Conservation (phyloP, 257 asterid genomes). For the Penstemon barbatus region DNA sequence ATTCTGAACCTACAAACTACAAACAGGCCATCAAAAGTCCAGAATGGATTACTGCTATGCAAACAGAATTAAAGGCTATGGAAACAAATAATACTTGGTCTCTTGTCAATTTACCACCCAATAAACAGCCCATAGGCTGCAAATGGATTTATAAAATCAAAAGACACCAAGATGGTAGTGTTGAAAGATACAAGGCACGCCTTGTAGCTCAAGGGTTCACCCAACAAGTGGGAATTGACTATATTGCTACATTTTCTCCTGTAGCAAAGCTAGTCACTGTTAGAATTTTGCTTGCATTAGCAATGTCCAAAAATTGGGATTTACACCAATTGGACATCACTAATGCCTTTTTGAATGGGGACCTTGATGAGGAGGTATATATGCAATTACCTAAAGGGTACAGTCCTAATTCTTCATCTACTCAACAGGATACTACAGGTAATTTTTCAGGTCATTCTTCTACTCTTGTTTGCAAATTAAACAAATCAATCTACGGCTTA, state of each 20-base stretch:
- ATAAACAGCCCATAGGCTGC: background rate
- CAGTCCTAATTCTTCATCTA: background rate
- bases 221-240: background rate
- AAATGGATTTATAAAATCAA: conserved; percentile 19
- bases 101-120: background rate
- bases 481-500: background rate
- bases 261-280: too few relatives aligned
- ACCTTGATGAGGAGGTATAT: too few relatives aligned
- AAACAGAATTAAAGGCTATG: background rate
- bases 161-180: background rate
- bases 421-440: background rate
- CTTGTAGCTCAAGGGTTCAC: conserved; percentile 8
- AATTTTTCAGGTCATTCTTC: too few relatives aligned
- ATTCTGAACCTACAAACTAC: background rate
- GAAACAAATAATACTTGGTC: background rate
- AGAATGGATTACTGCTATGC: conserved; percentile 13
- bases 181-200: background rate
- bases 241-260: too few relatives aligned
- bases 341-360: too few relatives aligned
- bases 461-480: background rate
- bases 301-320: too few relatives aligned
- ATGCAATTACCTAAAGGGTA: too few relatives aligned
- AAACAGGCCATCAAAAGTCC: background rate
- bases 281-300: too few relatives aligned
- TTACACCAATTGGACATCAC: too few relatives aligned